These are phyloP conservation scores for Populus ilicifolia DNA, from an alignment of 345 rosid genomes.

Conservation along the genomic window DNA sequence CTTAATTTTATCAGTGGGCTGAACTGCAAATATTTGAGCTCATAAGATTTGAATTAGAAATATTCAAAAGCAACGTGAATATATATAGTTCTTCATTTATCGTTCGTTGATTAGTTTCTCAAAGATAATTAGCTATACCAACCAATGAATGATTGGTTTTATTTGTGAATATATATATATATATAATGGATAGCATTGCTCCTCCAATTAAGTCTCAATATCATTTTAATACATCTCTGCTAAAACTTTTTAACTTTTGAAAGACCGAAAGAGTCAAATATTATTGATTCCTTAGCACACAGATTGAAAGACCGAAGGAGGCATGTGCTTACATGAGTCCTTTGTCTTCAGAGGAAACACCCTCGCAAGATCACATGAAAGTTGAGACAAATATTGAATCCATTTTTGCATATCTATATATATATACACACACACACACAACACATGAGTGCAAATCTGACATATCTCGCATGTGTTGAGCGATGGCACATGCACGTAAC, in stretches of 20 bases:
- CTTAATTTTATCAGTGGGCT: too few species aligned
- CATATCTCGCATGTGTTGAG: background rate
- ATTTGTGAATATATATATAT: too few species aligned
- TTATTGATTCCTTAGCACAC: background rate
- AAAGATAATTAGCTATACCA: too few species aligned
- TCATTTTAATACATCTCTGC: too few species aligned
- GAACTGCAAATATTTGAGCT: too few species aligned
- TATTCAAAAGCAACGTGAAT: background rate
- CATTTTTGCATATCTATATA: background rate
- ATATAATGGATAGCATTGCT: too few species aligned
- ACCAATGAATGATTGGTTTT: too few species aligned
- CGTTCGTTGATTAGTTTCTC: background rate
- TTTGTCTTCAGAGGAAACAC: background rate
- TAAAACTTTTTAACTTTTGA: too few species aligned
- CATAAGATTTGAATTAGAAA: too few species aligned
- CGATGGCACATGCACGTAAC: conserved; percentile 1
- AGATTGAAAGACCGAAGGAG: background rate
- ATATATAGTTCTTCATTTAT: too few species aligned
- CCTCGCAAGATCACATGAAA: background rate
- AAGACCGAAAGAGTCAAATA: background rate
- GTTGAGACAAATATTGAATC: background rate
- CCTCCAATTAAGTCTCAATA: too few species aligned
- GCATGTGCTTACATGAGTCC: background rate
- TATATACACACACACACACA: too few species aligned
- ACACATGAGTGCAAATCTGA: background rate